Conservation (phyloP, 2,329 filamentous ascomycete species). For the Aureobasidium sp. region DNA sequence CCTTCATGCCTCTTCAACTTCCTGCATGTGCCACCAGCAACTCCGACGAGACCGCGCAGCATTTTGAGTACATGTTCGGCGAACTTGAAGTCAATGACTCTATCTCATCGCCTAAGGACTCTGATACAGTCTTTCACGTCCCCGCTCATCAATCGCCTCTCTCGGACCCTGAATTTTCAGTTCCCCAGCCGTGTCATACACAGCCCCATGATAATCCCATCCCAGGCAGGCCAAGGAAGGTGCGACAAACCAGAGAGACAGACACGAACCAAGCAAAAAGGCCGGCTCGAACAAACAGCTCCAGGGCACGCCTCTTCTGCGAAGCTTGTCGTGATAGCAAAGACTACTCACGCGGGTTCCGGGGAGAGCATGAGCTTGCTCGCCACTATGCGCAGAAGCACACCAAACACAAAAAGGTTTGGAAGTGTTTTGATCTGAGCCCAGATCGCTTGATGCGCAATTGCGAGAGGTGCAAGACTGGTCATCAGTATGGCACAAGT, state of each 20-base stretch:
- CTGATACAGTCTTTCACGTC: background rate
- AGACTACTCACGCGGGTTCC: constrained; percentile 70
- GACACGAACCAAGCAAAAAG: background rate
- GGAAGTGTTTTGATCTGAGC: constrained; percentile 56
- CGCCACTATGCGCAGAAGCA: constrained; percentile 59
- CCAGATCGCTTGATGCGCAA: constrained; percentile 60
- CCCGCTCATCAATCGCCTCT: background rate
- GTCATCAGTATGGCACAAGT: constrained; percentile 81
- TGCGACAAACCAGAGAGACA: background rate
- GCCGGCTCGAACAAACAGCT: constrained; percentile 42
- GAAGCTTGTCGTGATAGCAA: constrained; percentile 48
- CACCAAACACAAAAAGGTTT: constrained; percentile 50
- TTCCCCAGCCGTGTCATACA: background rate
- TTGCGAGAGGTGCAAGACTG: constrained; percentile 73
- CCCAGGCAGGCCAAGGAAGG: background rate
- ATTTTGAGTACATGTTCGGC: background rate
- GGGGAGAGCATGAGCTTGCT: constrained; percentile 70
- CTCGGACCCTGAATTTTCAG: background rate
- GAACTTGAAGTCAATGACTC: background rate
- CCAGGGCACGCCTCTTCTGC: constrained; percentile 58
- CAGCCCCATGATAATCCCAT: background rate
- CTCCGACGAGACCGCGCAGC: background rate
- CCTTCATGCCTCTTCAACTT: background rate
- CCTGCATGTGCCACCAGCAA: background rate
- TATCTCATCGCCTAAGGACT: background rate